These are phyloP conservation scores for Apiospora pterosperma DNA, from an alignment of 2,329 filamentous ascomycete species.

Conservation along the genomic window DNA sequence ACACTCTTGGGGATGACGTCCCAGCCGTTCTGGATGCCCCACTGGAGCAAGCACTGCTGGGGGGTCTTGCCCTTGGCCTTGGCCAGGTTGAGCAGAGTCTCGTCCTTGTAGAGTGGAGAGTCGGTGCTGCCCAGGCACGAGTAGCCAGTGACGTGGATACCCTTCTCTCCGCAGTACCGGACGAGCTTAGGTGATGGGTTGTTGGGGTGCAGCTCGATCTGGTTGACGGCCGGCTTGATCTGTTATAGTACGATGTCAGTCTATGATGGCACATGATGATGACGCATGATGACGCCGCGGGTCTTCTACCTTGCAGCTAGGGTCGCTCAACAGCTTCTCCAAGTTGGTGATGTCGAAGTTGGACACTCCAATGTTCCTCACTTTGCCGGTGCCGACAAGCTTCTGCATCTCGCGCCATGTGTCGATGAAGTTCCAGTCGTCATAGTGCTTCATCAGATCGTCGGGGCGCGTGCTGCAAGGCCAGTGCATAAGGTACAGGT, in stretches of 20 bases:
- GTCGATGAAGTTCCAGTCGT: conserved; percentile 79
- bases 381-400: conserved; percentile 65
- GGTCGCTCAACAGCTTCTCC: conserved; percentile 69
- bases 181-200: conserved; percentile 78
- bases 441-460: conserved; percentile 63
- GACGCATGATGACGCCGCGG: too few relatives aligned
- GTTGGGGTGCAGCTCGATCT: conserved; percentile 78
- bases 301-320: conserved; percentile 52
- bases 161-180: conserved; percentile 67
- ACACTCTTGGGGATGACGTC: conserved; percentile 85
- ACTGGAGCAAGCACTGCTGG: conserved; percentile 75
- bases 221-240: conserved; percentile 68
- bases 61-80: conserved; percentile 63
- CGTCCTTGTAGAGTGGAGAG: conserved; percentile 67
- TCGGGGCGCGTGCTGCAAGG: conserved; percentile 61
- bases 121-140: conserved; percentile 70
- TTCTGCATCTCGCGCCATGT: conserved; percentile 74
- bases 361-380: conserved; percentile 78
- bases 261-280: not conserved
- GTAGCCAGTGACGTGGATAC: conserved; percentile 73
- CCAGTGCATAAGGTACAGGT: conserved; percentile 73
- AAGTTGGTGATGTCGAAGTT: conserved; percentile 83
- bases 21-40: conserved; percentile 78
- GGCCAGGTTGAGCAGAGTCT: conserved; percentile 59
- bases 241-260: conserved; percentile 19